Percentiles rank a stretch among this genome's conserved stretches.
Conservation (phyloP, 805 yeast genomes). For the Saturnispora sekii region DNA sequence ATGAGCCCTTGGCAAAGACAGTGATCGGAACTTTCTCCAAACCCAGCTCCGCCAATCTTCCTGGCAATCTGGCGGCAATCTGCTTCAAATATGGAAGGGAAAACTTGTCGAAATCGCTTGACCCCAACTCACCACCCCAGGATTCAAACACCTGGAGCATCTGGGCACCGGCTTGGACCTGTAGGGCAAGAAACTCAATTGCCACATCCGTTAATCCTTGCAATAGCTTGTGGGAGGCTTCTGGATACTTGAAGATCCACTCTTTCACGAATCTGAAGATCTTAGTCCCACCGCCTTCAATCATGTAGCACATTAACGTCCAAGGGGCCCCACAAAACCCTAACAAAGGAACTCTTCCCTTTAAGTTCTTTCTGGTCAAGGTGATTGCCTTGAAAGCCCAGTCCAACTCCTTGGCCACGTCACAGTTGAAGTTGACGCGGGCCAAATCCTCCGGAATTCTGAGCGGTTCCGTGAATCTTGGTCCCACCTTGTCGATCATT, state of each 20-base stretch:
- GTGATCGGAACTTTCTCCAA: conserved; percentile 76
- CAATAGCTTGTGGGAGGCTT: conserved; percentile 58
- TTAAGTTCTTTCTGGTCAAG: conserved; percentile 72
- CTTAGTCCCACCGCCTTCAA: conserved; percentile 94
- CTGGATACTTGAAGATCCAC: conserved; percentile 80
- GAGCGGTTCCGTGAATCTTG: conserved; percentile 82
- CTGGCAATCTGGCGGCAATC: conserved; percentile 60
- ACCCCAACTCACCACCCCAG: conserved; percentile 96
- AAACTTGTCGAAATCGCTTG: conserved; percentile 78
- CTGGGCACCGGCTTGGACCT: conserved; percentile 96
- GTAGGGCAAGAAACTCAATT: conserved; percentile 85
- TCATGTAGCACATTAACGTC: conserved; percentile 94
- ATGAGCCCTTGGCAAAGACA: conserved; percentile 90
- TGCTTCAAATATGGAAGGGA: conserved; percentile 80
- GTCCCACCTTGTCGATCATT: conserved; percentile 93
- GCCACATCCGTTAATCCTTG: conserved; percentile 80
- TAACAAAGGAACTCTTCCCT: conserved; percentile 86
- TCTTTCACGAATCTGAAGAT: conserved; percentile 84
- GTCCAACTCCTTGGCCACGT: conserved; percentile 65
- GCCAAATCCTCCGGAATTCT: conserved; percentile 61
- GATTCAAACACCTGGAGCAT: conserved; percentile 95
- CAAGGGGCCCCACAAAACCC: conserved; percentile 98
- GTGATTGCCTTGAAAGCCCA: conserved; percentile 97
- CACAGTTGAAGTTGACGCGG: conserved; percentile 47
- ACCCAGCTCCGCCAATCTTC: conserved; percentile 62